phyloP scores from a whole-genome alignment of 2,329 filamentous ascomycete species.

The Colletotrichum sp. region DNA sequence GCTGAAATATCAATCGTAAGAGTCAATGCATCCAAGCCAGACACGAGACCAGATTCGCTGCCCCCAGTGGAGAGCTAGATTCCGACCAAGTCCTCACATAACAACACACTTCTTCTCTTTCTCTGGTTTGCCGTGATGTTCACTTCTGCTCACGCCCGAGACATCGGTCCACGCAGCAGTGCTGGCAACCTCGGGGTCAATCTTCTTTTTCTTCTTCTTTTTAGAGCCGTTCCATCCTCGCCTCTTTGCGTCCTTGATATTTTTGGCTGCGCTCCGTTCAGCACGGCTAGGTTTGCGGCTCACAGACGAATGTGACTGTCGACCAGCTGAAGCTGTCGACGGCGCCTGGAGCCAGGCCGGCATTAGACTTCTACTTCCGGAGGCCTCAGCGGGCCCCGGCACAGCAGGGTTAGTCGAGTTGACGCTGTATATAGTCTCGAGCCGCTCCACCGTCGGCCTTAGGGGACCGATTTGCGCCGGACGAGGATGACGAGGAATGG shows the following conservation, averaged over 20 bases:
- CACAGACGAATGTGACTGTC: constrained; percentile 46
- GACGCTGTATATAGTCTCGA: constrained; percentile 60
- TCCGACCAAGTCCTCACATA: constrained; percentile 45
- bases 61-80: background rate
- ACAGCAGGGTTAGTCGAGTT: constrained; percentile 1
- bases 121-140: constrained; percentile 35
- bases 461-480: constrained; percentile 35
- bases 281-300: constrained; percentile 59
- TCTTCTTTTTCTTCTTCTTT: constrained; percentile 39
- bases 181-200: constrained; percentile 46
- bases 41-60: background rate
- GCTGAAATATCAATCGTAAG: background rate
- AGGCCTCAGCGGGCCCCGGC: background rate
- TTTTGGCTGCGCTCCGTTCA: constrained; percentile 65
- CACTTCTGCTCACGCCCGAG: constrained; percentile 30
- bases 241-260: constrained; percentile 65
- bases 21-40: background rate
- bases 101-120: constrained; percentile 57
- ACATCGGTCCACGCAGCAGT: constrained; percentile 61
- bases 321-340: constrained; percentile 35
- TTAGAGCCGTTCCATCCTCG: constrained; percentile 57
- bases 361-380: constrained; percentile 22
- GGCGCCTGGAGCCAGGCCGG: constrained; percentile 39
- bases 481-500: constrained; percentile 57
- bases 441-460: constrained; percentile 55